Evolutionary conservation across 257 asterid species (phyloP), one percentile per base, ranked within the genome.

Genomic region (Verbascum thapsus): DNA sequence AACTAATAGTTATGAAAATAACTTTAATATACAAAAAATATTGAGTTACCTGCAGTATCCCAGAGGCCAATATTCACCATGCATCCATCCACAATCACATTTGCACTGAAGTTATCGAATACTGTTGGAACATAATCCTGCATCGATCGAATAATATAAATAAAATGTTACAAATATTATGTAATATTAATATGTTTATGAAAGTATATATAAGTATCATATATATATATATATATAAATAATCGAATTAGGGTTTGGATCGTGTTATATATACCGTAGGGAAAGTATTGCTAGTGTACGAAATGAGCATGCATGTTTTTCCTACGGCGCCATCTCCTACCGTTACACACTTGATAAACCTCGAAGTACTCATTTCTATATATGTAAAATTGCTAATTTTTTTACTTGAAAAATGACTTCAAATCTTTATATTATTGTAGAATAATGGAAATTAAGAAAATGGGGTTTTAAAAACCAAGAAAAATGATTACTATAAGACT

Each of bases 321-420:
- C 85, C 88, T 7, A 82, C 85, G 7, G 85, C 85, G 1, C 88
- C 85, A 66, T 82, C 88, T 13, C 88, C 88, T 10, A 82, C 82
- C 0, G 83, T 79, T 2, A 82, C 88, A 37, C 88, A 82, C 59
- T 82, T 82, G 61, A 79, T 67, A 41, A 81, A 82, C 58, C 75
- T 76, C 5, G 88, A 68, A 1, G 85, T 76, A 11, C 69, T 66
- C 85, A 81, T 81, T 44, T 26, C 22, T 55, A 63, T n/a, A n/a
- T n/a, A n/a, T 15, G 15, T 1, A 26, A 26, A 26, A 50, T 22
- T 35, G 18, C 8, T 52, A 42, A 34, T 10, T 18, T 10, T 45
- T 30, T 70, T 15, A n/a, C n/a, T n/a, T n/a, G n/a, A n/a, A n/a
- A n/a, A n/a, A n/a, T 8, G 37, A 17, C 32, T 41, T 66, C 16